These are phyloP conservation scores for Suillus placidus DNA, from an alignment of 768 basidiomycete genomes.

Conservation along the genomic window DNA sequence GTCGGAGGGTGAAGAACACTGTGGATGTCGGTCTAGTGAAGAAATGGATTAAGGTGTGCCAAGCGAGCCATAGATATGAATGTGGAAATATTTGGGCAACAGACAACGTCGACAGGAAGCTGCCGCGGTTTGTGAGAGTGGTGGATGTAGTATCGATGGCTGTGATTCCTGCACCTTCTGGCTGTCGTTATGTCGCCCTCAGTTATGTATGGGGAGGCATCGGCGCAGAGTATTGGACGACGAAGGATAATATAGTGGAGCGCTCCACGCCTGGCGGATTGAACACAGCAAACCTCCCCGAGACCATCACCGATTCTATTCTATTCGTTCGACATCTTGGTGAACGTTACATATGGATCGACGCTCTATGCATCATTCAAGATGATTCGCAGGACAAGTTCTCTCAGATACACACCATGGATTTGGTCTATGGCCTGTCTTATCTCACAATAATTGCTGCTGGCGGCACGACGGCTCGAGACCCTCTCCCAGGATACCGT, in stretches of 20 bases:
- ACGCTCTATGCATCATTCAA: slow-evolving; percentile 28
- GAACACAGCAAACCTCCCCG: slow-evolving; percentile 10
- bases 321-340: too few species aligned
- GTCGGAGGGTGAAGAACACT: slow-evolving; percentile 4
- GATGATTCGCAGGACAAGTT: slow-evolving; percentile 21
- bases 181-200: slow-evolving; percentile 10
- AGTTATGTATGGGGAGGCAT: slow-evolving; percentile 8
- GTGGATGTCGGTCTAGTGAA: slow-evolving; percentile 6
- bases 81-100: slow-evolving; percentile 1
- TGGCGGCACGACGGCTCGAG: slow-evolving; percentile 12
- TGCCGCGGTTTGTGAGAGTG: slow-evolving; percentile 4
- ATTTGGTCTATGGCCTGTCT: slow-evolving; percentile 19
- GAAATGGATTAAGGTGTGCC: slow-evolving; percentile 5
- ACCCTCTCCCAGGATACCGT: slow-evolving; percentile 16
- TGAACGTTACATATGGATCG: slow-evolving; percentile 24
- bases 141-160: slow-evolving; percentile 5
- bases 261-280: slow-evolving; percentile 8
- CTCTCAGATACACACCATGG: slow-evolving; percentile 22
- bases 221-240: slow-evolving; percentile 4
- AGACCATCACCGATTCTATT: slow-evolving; percentile 26
- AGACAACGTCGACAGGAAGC: background rate
- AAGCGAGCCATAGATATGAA: background rate
- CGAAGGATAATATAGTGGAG: background rate
- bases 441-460: slow-evolving; percentile 23
- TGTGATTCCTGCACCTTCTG: slow-evolving; percentile 1